Evolutionary conservation across 805 yeast species (phyloP), one percentile per base, ranked within the genome.

Genomic region (Starmerella ratchasimensis): DNA sequence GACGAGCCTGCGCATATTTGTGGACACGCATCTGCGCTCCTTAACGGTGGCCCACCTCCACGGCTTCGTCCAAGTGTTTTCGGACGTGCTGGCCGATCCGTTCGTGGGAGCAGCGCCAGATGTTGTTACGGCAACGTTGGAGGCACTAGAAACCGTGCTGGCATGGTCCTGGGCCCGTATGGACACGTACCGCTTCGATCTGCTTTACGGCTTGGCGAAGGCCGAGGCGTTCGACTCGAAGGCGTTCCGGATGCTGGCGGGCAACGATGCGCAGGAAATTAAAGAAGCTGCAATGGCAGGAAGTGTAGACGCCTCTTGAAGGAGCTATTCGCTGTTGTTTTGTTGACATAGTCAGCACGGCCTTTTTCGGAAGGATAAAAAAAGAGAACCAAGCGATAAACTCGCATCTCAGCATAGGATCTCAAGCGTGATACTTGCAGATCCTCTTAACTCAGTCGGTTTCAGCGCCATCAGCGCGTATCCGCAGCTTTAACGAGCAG

Each of bases 31-130:
- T 11, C 33, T 55, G 29, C 43, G 43, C 30, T 26, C 46, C 6
- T 34, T 43, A 9, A 37, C 50, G 1, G 43, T 48, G 4, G 47
- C 44, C 14, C 58, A 58, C 32, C 38, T 55, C 8, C 27, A 39
- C 19, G 41, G 38, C 3, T 29, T 58, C 14, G 45, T 52, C 3
- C 31, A 27, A 18, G 35, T 52, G 9, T 49, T 50, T 34, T 43
- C 38, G n/a, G 42, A 45, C 11, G 35, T 55, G 2, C 37, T 54
- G 28, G 30, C 47, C 16, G 60, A 58, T 39, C 61, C 62, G 30
- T 58, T 55, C 37, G 33, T 47, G 3, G 47, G 44, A 15, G 32
- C 36, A 17, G 38, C 42, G 27, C 50, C 43, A 11, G 33, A 34
- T n/a, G 48, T 58, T 2, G 16, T 48, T 3, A 26, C 11, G 3